Evolutionary conservation across 768 basidiomycete genomes (phyloP), one percentile per base, ranked within the genome.

Genomic region (Butyriboletus loyo): DNA sequence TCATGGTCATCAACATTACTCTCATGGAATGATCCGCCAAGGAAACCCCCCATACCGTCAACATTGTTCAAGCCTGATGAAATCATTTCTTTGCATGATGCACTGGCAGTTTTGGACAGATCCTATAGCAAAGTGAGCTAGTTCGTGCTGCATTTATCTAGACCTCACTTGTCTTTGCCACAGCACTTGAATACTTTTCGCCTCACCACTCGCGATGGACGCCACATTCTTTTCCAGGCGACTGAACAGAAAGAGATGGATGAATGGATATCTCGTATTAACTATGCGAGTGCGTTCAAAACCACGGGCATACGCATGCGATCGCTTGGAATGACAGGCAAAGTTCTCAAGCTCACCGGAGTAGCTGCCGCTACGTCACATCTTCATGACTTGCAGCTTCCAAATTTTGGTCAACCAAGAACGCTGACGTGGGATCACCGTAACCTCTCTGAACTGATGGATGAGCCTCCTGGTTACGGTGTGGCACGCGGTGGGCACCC

Each of bases 281-380:
- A 99, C 71, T 98, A 97, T 65, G 93, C 93, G 3, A 87, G 92
- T 53, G 77, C 91, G 6, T 98, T 97, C 81, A 93, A 87, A 72
- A 84, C 91, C 2, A 79, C 85, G 15, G 87, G 87, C 10, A 76
- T 98, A 34, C 78, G 83, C 40, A 92, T 97, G 82, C 83, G 94
- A 21, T 77, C 89, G 0, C 71, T 79, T 13, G 82, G 80, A 17
- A 83, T 92, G 77, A 81, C 85, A 19, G 75, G 78, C 42, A 79
- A 77, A 60, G 88, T 86, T 59, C 81, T 89, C 28, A 81, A 87
- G 55, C 77, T 90, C 36, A 88, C 90, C 4, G 92, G 91, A 22
- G 82, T 88, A 11, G 92, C 92, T 24, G 92, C 92, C 21, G 92
- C 92, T 17, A 81, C 85, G 15, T 92, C 91, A 3, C 88, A 92